These are phyloP conservation scores for Cadophora sp. DNA, from an alignment of 2,329 filamentous ascomycete genomes.

Conservation along the genomic window DNA sequence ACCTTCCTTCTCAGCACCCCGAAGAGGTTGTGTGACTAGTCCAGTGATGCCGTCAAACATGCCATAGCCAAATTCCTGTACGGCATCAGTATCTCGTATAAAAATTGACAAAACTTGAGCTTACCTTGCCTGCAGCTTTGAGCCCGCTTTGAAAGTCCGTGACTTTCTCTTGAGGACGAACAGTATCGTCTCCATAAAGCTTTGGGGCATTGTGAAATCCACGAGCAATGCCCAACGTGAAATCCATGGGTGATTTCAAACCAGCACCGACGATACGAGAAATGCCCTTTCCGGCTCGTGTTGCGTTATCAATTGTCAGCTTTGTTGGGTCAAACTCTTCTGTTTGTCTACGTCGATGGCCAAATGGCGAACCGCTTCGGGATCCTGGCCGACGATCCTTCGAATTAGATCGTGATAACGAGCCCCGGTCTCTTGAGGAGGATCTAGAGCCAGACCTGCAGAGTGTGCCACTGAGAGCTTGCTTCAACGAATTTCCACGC, in stretches of 20 bases:
- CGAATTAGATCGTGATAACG: constrained; percentile 32
- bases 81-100: constrained; percentile 35
- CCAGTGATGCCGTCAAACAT: constrained; percentile 70
- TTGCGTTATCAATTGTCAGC: constrained; percentile 61
- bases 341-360: constrained; percentile 24
- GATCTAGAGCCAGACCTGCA: constrained; percentile 35
- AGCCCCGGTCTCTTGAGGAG: constrained; percentile 27
- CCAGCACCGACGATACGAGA: constrained; percentile 77
- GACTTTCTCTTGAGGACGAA: constrained; percentile 60
- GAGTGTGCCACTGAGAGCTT: constrained; percentile 42
- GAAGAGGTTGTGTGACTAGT: constrained; percentile 62
- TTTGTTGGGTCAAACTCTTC: constrained; percentile 44
- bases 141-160: constrained; percentile 70
- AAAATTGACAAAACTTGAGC: neutral
- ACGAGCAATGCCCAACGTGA: constrained; percentile 68
- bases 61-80: constrained; percentile 64
- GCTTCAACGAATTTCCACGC: constrained; percentile 40
- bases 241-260: constrained; percentile 57
- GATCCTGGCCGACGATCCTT: constrained; percentile 29
- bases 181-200: constrained; percentile 74
- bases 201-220: constrained; percentile 72
- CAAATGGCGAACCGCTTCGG: constrained; percentile 37
- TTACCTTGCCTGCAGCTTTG: constrained; percentile 56
- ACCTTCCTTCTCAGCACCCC: constrained; percentile 68
- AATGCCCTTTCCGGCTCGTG: constrained; percentile 71